A percentile compares a stretch with the other conserved stretches of the same genome.
These are phyloP conservation scores for Trichoderma arundinaceum DNA, from an alignment of 2,329 filamentous ascomycete genomes.

Conservation along the genomic window DNA sequence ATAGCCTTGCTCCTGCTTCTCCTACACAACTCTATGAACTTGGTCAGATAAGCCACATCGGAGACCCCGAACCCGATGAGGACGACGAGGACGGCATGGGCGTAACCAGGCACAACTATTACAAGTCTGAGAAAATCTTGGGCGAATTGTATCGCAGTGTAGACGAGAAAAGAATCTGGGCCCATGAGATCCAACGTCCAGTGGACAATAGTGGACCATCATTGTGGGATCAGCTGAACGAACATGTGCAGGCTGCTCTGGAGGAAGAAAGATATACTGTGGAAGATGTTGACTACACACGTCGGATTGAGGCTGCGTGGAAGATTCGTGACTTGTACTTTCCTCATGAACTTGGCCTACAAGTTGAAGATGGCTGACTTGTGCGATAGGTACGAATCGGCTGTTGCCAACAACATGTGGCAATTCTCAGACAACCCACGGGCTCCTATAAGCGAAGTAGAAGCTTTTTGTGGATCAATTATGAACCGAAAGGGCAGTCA, in stretches of 20 bases:
- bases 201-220: slow-evolving; percentile 40
- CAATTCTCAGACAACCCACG: slow-evolving; percentile 54
- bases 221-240: slow-evolving; percentile 53
- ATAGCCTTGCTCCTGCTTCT: slow-evolving; percentile 54
- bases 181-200: slow-evolving; percentile 50
- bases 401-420: slow-evolving; percentile 49
- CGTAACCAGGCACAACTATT: slow-evolving; percentile 59
- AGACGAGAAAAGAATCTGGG: slow-evolving; percentile 72
- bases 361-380: slow-evolving; percentile 32
- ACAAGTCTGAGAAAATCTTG: slow-evolving; percentile 70
- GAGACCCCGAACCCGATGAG: slow-evolving; percentile 44
- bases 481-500: slow-evolving; percentile 57
- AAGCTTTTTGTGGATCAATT: slow-evolving; percentile 63
- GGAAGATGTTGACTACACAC: slow-evolving; percentile 44
- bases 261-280: slow-evolving; percentile 7
- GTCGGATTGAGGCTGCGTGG: slow-evolving; percentile 47
- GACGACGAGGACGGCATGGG: slow-evolving; percentile 51
- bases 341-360: background rate
- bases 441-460: slow-evolving; percentile 54
- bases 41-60: slow-evolving; percentile 49
- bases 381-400: slow-evolving; percentile 53
- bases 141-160: slow-evolving; percentile 74
- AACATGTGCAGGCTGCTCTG: slow-evolving; percentile 36
- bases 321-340: slow-evolving; percentile 55
- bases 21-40: slow-evolving; percentile 52